These are phyloP conservation scores for Penicillium olsonii DNA, from an alignment of 2,329 filamentous ascomycete genomes.

Conservation along the genomic window DNA sequence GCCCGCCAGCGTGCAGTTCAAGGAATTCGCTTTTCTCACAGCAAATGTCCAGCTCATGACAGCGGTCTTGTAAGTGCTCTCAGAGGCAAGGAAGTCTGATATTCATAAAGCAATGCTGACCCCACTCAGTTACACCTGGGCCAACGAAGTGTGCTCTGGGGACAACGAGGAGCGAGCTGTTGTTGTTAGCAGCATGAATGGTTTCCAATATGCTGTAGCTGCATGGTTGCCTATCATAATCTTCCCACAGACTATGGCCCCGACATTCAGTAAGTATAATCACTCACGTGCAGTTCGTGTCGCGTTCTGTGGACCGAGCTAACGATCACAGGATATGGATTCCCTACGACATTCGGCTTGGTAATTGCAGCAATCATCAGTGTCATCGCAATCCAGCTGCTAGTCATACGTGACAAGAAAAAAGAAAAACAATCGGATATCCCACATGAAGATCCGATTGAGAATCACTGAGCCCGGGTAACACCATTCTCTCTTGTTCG, in stretches of 20 bases:
- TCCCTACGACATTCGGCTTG: not conserved
- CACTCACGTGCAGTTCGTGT: too few species aligned
- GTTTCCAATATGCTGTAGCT: slow-evolving; percentile 20
- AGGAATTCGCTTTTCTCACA: slow-evolving; percentile 19
- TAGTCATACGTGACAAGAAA: not conserved
- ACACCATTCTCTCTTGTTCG: too few species aligned
- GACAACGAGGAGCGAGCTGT: slow-evolving; percentile 29
- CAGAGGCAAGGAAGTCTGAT: not conserved
- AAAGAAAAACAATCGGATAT: not conserved
- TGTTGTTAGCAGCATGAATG: slow-evolving; percentile 61
- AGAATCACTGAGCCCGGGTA: too few species aligned
- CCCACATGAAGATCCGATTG: too few species aligned
- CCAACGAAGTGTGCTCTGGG: slow-evolving; percentile 29
- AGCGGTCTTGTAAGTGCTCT: slow-evolving; percentile 31
- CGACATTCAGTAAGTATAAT: slow-evolving; percentile 8
- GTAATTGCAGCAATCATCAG: not conserved
- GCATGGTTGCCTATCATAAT: slow-evolving; percentile 18
- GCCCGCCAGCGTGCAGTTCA: slow-evolving; percentile 13
- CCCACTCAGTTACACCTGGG: slow-evolving; percentile 16
- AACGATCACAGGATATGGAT: slow-evolving; percentile 7
- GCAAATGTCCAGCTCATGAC: slow-evolving; percentile 32
- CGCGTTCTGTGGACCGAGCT: too few species aligned
- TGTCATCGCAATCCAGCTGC: not conserved
- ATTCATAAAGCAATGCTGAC: too few species aligned
- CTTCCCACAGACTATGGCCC: slow-evolving; percentile 17